A percentile compares a stretch with the other conserved stretches of the same genome.
Conservation (phyloP, 169 alveolate species). For the Plasmodium adleri region DNA sequence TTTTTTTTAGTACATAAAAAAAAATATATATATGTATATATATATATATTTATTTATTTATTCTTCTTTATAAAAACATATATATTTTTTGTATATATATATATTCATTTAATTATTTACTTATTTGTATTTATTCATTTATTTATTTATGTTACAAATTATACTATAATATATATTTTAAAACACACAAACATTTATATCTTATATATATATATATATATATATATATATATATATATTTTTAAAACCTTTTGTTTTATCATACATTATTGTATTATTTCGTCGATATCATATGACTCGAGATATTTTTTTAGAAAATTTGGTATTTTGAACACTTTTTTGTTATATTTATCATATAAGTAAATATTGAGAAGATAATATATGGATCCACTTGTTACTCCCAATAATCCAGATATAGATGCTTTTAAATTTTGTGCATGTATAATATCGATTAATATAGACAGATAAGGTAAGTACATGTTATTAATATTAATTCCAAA, state of each 20-base stretch:
- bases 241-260: too few relatives aligned
- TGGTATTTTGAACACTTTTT: slow-evolving; percentile 54
- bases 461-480: slow-evolving; percentile 66
- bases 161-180: too few relatives aligned
- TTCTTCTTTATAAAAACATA: too few relatives aligned
- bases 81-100: neutral
- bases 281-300: slow-evolving; percentile 30
- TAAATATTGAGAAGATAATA: slow-evolving; percentile 61
- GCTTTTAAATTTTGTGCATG: slow-evolving; percentile 73
- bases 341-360: slow-evolving; percentile 39
- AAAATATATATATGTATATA: too few relatives aligned
- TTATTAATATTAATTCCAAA: slow-evolving; percentile 69
- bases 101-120: neutral
- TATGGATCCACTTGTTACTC: slow-evolving; percentile 69
- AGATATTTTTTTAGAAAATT: slow-evolving; percentile 37
- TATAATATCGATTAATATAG: slow-evolving; percentile 63
- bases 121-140: neutral
- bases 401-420: slow-evolving; percentile 66
- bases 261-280: slow-evolving; percentile 10
- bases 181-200: too few relatives aligned
- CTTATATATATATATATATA: too few relatives aligned
- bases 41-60: too few relatives aligned
- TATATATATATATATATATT: too few relatives aligned
- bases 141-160: too few relatives aligned
- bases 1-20: neutral